phyloP scores from a whole-genome alignment of 2,329 filamentous ascomycete species.

The Macrophomina phaseolina region DNA sequence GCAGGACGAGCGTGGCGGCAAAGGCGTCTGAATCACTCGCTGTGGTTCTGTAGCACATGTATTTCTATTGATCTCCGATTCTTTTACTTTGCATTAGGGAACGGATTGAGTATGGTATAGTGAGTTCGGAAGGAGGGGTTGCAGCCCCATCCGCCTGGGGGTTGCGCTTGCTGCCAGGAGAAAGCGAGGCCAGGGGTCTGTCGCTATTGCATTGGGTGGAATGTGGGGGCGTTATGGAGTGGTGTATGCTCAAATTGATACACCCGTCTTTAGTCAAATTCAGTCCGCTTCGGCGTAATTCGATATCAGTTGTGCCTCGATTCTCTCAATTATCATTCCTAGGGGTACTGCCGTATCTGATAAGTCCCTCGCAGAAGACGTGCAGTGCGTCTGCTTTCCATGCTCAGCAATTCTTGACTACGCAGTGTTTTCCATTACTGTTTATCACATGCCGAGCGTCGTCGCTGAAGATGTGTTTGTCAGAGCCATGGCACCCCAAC shows the following conservation, averaged over 20 bases:
- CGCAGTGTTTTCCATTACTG: too few species aligned
- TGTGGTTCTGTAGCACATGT: neutral
- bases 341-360: too few species aligned
- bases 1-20: conserved; percentile 57
- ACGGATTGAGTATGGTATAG: neutral
- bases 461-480: too few species aligned
- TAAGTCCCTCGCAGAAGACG: too few species aligned
- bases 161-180: neutral
- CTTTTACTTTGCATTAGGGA: neutral
- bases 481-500: too few species aligned
- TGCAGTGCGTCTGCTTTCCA: too few species aligned
- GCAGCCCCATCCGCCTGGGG: neutral
- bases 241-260: neutral
- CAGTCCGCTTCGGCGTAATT: neutral
- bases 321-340: too few species aligned
- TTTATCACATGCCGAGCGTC: too few species aligned
- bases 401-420: too few species aligned
- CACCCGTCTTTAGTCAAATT: neutral
- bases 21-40: conserved; percentile 36
- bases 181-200: neutral
- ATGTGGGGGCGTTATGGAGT: neutral
- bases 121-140: neutral
- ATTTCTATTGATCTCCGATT: neutral
- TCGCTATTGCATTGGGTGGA: neutral
- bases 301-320: neutral